Base-by-base conservation (phyloP, 345 rosid species). In the Boechera divaricarpa region DNA sequence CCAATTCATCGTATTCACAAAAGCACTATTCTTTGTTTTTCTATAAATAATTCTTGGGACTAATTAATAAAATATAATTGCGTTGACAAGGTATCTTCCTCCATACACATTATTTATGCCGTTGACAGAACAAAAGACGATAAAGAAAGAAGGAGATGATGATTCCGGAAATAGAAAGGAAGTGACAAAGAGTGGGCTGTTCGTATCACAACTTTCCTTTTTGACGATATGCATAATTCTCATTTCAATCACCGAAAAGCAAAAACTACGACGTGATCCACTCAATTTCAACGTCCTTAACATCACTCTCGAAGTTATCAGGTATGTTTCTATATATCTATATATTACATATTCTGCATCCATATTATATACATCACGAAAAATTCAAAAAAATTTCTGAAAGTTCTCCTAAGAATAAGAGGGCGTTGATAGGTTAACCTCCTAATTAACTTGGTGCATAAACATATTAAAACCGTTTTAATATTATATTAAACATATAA, bases 271-370 rank as follows among this genome's bases (percentile, higher is more conserved):
- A 80, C 36, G 66, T 28, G 97, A 87, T 59, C 91, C 94, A 2
- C 85, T 86, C 64, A 91, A 91, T 61, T 88, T 89, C 74, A 87
- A 78, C 6, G 83, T 87, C 10, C 42, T 91, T 8, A 85, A 79
- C 77, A 85, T 91, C 72, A 77, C 82, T 47, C 10, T 89, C 0
- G 95, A 91, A 83, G 85, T 90, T 4, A 32, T 87, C 77, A 91
- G 92, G 97, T 87, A 47, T 32, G 7, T 26, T 10, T 67, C 16
- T 48, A 8, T 1, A 12, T 55, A 13, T 72, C 57, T 58, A 0
- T 55, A 33, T 7, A 10, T 41, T 32, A 7, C 24, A 32, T 15
- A 7, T 5, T 39, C 1, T 9, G 42, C 42, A 38, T 38, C 42
- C 42, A 10, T 39, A 38, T 8, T 9, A 39, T 10, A 39, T 3